Evolutionary conservation across 78 protist genomes (phyloP).

Genomic region (Chrysochromulina parva): DNA sequence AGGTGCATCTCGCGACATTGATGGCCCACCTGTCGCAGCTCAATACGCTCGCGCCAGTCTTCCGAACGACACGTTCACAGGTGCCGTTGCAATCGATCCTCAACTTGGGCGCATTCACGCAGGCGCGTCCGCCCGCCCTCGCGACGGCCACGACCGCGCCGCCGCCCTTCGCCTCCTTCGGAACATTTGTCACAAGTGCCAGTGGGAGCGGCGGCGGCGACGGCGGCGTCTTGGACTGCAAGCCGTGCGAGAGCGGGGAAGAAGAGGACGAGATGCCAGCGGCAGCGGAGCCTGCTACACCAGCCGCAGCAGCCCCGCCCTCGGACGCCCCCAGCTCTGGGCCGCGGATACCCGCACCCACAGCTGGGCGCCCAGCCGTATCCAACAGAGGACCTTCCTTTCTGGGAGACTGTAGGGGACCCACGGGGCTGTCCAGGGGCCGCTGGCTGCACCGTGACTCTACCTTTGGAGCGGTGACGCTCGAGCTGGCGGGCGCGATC

Average conservation of each 20-base stretch:
- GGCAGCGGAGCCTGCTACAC: neutral
- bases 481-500: neutral
- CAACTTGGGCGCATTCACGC: neutral
- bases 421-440: no score
- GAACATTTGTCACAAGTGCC: neutral
- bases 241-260: neutral
- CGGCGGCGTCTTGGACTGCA: neutral
- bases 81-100: neutral
- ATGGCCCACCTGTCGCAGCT: neutral
- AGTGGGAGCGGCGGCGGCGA: neutral
- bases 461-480: neutral
- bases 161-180: no score
- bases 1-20: neutral
- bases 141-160: neutral
- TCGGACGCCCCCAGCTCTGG: neutral
- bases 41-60: neutral
- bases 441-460: neutral
- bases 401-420: neutral
- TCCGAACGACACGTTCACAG: neutral
- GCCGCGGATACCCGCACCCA: neutral
- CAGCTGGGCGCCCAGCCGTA: neutral
- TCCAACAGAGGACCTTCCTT: neutral
- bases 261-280: neutral
- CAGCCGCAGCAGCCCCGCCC: neutral
- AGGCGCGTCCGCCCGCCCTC: neutral